Conservation (phyloP, 257 asterid genomes). For the Solanum rostratum region DNA sequence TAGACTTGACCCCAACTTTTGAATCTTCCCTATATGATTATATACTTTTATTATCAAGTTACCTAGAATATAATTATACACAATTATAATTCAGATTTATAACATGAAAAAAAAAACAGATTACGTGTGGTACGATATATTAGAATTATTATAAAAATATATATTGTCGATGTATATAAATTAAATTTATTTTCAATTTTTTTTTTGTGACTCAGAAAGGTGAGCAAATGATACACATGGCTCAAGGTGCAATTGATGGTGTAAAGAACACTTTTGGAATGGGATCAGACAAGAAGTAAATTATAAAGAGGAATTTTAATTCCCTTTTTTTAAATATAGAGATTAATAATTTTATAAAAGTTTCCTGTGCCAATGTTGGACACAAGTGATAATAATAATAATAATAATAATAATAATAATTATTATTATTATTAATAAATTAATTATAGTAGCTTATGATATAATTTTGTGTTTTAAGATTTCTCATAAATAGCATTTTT, state of each 20-base stretch:
- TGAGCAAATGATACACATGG: slow-evolving; percentile 18
- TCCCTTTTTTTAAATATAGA: not conserved
- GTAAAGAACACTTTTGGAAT: slow-evolving; percentile 68
- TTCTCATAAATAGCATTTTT: not conserved
- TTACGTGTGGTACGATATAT: not conserved
- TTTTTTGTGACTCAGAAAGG: slow-evolving; percentile 31
- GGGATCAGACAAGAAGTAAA: slow-evolving; percentile 46
- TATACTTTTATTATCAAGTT: not conserved
- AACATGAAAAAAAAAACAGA: not conserved
- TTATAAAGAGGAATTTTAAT: not conserved
- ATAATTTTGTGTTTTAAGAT: not conserved
- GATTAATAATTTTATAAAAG: not conserved
- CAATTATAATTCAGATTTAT: not conserved
- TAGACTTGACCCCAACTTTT: too few relatives aligned
- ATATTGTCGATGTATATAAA: not conserved
- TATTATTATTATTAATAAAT: too few relatives aligned
- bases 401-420: too few relatives aligned
- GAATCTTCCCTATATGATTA: too few relatives aligned
- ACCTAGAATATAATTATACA: not conserved
- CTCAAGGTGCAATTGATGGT: slow-evolving; percentile 47
- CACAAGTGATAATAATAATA: not conserved
- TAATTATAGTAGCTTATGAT: not conserved
- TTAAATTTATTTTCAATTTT: not conserved
- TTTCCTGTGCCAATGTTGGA: not conserved
- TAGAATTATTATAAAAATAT: not conserved